Evolutionary conservation across 1,139 yeast genomes (phyloP).

Genomic region (Saccharomycopsis crataegensis): DNA sequence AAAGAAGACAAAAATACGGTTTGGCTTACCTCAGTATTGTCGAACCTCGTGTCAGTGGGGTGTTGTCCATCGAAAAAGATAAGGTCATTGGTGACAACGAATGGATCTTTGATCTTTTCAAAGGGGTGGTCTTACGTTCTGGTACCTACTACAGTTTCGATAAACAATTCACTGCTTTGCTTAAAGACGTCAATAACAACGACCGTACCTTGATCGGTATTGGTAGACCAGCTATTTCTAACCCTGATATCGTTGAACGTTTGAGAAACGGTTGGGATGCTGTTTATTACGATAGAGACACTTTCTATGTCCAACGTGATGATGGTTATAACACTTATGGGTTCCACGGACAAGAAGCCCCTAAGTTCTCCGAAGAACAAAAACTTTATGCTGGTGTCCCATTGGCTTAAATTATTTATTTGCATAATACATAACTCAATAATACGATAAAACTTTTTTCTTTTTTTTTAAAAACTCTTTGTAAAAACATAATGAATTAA

Average conservation of each 20-base stretch:
- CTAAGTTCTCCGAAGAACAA: background rate
- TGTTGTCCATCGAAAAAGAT: conserved; percentile 25
- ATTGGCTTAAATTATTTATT: background rate
- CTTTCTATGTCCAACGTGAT: conserved; percentile 30
- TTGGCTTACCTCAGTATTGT: conserved; percentile 35
- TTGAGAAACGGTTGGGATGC: conserved; percentile 29
- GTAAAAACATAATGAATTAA: too few species aligned
- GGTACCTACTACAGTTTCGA: conserved; percentile 30
- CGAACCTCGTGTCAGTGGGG: conserved; percentile 30
- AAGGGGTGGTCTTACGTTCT: conserved; percentile 33
- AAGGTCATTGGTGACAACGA: conserved; percentile 22
- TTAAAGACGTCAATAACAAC: conserved; percentile 27
- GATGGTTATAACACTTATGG: conserved; percentile 27
- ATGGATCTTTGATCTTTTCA: conserved; percentile 30
- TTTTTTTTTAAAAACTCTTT: too few species aligned
- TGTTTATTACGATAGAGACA: conserved; percentile 29
- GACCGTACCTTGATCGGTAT: conserved; percentile 36
- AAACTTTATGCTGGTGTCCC: background rate
- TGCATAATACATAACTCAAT: too few species aligned
- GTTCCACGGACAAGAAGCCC: background rate
- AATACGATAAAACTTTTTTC: too few species aligned
- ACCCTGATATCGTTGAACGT: conserved; percentile 40
- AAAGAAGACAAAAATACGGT: conserved; percentile 31
- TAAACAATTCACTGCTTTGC: conserved; percentile 4
- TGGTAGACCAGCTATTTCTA: conserved; percentile 41